Base-by-base conservation (phyloP, 2,329 filamentous ascomycete genomes). In the Thermothelomyces thermophilus region DNA sequence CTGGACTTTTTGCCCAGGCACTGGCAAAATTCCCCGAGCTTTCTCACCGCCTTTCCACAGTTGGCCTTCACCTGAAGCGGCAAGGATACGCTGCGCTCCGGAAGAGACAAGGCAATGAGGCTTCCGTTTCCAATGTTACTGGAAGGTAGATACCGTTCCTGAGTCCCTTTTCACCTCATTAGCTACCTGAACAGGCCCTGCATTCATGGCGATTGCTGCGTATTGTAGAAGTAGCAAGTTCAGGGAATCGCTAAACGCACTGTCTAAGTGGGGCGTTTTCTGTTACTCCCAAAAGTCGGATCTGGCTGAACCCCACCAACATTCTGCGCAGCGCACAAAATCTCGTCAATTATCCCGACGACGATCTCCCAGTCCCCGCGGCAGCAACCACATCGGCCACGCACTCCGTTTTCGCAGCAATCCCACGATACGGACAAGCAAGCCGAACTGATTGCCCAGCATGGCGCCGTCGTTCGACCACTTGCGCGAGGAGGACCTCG, bases 401-500 rank as follows among this genome's bases (percentile, higher is more conserved):
- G 46, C 44, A 46, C 26, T 37, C 43, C 47, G 42, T 44, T 53
- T 48, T 41, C 36, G 45, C 34, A 50, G 26, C 46, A 46, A 7
- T 33, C 41, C 36, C 37, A 53, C 44, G 14, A 49, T 50, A 36
- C 40, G 33, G 22, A 36, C 24, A 17, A 10, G 39, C 24, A 17
- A 10, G 39, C 39, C 22, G 34, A 28, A 49, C 17, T 42, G 33
- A 41, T 43, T 52, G 60, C 64, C 73, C 75, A 90, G 70, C 73
- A 96, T 96, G 90, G 89, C 91, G 71, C 86, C 87, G 61, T 90
- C 88, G 68, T 97, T 95, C 72, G 88, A 95, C 67, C 87, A 90
- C 64, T 78, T 97, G 67, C 86, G 86, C 70, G 90, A 95, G 70
- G 88, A 91, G 63, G 88, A 95, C 69, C 84, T 91, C 69, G 81